Base-by-base conservation (phyloP, 2,329 filamentous ascomycete genomes). In the Colletotrichum spinosum region DNA sequence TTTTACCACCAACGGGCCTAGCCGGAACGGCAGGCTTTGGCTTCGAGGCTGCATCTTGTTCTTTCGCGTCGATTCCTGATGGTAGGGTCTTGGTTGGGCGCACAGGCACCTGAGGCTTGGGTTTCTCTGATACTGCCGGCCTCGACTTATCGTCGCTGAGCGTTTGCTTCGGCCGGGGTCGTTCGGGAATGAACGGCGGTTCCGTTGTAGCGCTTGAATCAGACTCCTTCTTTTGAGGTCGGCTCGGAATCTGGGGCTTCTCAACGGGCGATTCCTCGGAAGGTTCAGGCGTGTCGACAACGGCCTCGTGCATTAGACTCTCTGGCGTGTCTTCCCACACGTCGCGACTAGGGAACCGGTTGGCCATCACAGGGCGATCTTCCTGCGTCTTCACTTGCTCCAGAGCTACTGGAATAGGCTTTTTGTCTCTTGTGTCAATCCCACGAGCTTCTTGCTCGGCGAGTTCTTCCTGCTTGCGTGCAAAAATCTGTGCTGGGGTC, bases 241-340 rank as follows among this genome's bases (percentile, higher is more conserved):
- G 83, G 39, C 79, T 76, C 11, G 88, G 88, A 10, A 93, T 80
- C 46, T 86, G 81, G 34, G 92, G 92, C 74, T 90, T 91, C 33
- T 77, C 78, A 11, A 41, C 38, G 13, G 64, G n/a, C 25, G 81
- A 80, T 3, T 85, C 82, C 35, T 84, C 80, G 7, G 33, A 10
- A 9, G 38, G 60, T 60, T 85, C 86, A 35, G 80, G 86, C 33
- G 76, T 83, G 46, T 77, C 83, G 54, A 97, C 89, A 0, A 91
- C 94, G 0, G 94, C 92, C 72, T 94, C 89, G 17, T 97, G 85
- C 68, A 91, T 86, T 62, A 92, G 86, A 72, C 92, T 95, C 71
- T 97, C 93, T 1, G 95, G 95, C 0, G 88, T 90, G 76, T 98
- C 95, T 79, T 98, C 95, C 95, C 95, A 97, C 46, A 97, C 89